Conservation (phyloP, 163 green algal genomes). For the Scenedesmus sp. region DNA sequence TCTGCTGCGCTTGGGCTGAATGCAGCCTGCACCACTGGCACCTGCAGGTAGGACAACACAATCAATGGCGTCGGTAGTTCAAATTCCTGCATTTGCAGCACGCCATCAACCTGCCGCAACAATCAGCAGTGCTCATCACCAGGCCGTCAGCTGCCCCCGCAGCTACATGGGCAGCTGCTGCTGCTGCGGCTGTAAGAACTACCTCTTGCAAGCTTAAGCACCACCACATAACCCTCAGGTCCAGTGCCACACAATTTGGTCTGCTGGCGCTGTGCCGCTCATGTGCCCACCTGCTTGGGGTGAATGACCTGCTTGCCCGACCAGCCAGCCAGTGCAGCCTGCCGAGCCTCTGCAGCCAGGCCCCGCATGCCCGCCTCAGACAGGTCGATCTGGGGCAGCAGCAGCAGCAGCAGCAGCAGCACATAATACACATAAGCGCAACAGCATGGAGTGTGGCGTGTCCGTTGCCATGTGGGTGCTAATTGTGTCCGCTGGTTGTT, state of each 20-base stretch:
- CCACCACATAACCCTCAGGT: too few relatives aligned
- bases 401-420: neutral
- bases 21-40: slow-evolving; percentile 36
- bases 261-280: neutral
- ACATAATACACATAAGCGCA: too few relatives aligned
- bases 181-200: too few relatives aligned
- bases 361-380: slow-evolving; percentile 36
- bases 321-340: slow-evolving; percentile 41
- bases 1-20: slow-evolving; percentile 46
- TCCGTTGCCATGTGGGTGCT: too few relatives aligned
- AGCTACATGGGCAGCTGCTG: too few relatives aligned
- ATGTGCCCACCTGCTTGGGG: slow-evolving; percentile 38
- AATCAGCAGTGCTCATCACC: too few relatives aligned
- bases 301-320: slow-evolving; percentile 58
- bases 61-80: neutral
- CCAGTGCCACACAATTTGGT: neutral
- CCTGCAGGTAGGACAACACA: neutral
- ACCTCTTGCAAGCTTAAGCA: neutral
- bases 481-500: too few relatives aligned
- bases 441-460: too few relatives aligned
- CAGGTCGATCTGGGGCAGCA: slow-evolving; percentile 37
- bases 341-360: slow-evolving; percentile 35
- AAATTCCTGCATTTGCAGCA: neutral
- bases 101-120: neutral
- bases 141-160: too few relatives aligned